Evolutionary conservation across 208 protist species (phyloP), one percentile per base, ranked within the genome.

Genomic region (Blastocrithidia nonstop): DNA sequence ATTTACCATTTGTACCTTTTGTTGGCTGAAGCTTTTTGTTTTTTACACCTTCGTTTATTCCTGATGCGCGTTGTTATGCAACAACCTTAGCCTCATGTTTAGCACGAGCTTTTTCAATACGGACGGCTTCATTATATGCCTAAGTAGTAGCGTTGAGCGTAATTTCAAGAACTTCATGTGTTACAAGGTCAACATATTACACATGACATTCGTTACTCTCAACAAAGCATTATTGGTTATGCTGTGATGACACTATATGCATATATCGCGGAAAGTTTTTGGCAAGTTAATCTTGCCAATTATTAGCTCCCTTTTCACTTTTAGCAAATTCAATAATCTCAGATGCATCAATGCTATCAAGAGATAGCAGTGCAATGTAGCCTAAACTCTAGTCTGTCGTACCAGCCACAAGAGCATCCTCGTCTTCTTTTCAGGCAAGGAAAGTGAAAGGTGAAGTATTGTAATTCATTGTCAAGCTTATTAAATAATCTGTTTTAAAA

Each of bases 341-440:
- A 37, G 53, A 46, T 3, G 44, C 37, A 28, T 58, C 43, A 21
- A 62, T 45, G 31, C 56, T 57, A 33, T 64, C 61, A 11, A 64
- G 41, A 9, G 25, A 27, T 22, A 69, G 28, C 9, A 62, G 45
- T 9, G 21, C 23, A n/a, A 58, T 42, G 49, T 69, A 60, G 37
- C 53, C 51, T 3, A 54, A 13, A 6, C 37, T 24, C 15, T 47
- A 40, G 49, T 58, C 33, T 17, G 4, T 17, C 4, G 54, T 48
- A n/a, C 37, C 49, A 4, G 44, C 54, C 15, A 63, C 51, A 17
- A 69, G 33, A 6, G 56, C 20, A 27, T 40, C 16, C 19, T 56
- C 56, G 25, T 69, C 61, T 28, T 62, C 61, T 36, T 69, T 69
- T 57, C 54, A 64, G 5, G 46, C 31, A 15, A 69, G 19, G 35